These are phyloP conservation scores for Leccinum uliginosum DNA, from an alignment of 768 basidiomycete species.

Conservation along the genomic window DNA sequence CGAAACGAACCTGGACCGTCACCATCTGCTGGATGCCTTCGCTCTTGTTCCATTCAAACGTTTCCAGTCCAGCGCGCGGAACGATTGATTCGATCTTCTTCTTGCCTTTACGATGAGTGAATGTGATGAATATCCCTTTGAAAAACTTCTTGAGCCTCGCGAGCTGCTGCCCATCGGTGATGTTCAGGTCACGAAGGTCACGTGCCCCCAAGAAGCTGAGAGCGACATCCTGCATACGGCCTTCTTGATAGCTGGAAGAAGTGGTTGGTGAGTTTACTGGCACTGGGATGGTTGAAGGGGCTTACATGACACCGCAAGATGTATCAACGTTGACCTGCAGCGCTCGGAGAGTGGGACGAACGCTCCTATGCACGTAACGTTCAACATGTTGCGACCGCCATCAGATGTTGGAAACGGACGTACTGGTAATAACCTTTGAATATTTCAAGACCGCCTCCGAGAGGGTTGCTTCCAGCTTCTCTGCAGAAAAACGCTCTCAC, in stretches of 20 bases:
- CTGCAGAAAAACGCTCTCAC: constrained; percentile 42
- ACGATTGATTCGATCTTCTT: constrained; percentile 39
- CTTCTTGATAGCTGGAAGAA: constrained; percentile 25
- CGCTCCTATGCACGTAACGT: constrained; percentile 33
- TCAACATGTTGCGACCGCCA: background rate
- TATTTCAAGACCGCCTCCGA: constrained; percentile 37
- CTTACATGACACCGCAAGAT: constrained; percentile 43
- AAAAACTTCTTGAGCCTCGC: constrained; percentile 37
- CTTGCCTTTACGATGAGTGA: constrained; percentile 18
- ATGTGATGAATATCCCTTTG: constrained; percentile 32
- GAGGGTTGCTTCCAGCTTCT: constrained; percentile 22
- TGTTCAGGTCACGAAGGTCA: constrained; percentile 28
- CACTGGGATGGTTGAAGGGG: background rate
- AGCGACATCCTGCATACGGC: constrained; percentile 27
- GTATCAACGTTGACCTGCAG: constrained; percentile 48
- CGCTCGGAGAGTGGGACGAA: constrained; percentile 38
- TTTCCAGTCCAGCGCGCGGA: constrained; percentile 33
- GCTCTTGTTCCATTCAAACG: constrained; percentile 36
- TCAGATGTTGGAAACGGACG: constrained; percentile 8
- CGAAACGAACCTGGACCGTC: constrained; percentile 37
- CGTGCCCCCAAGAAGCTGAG: constrained; percentile 24
- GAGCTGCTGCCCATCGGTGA: constrained; percentile 25
- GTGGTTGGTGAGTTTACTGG: background rate
- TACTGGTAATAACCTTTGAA: constrained; percentile 52
- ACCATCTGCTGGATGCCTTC: constrained; percentile 17